Evolutionary conservation across 1,284 basidiomycete species (phyloP).

Genomic region (Clitocybe nebularis): DNA sequence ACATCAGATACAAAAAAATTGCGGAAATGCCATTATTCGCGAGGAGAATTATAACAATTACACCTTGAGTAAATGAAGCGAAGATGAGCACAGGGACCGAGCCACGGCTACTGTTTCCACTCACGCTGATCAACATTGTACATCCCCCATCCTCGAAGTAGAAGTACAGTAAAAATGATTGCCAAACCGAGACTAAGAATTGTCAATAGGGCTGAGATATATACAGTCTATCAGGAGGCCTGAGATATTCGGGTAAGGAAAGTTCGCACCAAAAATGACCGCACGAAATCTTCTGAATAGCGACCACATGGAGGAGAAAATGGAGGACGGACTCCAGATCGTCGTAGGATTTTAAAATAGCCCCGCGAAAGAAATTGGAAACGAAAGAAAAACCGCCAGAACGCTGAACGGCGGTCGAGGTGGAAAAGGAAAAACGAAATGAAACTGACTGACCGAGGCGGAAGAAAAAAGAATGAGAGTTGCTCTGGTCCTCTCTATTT

Average conservation of each 20-base stretch:
- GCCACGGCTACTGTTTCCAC: neutral
- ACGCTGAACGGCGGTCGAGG: constrained; percentile 14
- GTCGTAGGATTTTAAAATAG: constrained; percentile 12
- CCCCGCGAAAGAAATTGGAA: constrained; percentile 12
- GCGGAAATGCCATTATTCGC: constrained; percentile 34
- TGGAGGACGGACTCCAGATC: constrained; percentile 14
- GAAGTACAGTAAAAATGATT: constrained; percentile 34
- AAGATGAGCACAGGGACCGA: too few relatives aligned
- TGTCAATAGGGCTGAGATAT: constrained; percentile 32
- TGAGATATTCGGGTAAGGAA: neutral
- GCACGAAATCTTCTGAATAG: constrained; percentile 22
- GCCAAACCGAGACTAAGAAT: constrained; percentile 35
- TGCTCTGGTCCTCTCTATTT: constrained; percentile 1
- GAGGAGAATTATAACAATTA: constrained; percentile 33
- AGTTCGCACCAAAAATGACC: constrained; percentile 22
- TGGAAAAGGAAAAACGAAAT: constrained; percentile 17
- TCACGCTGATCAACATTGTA: constrained; percentile 35
- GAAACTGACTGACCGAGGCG: constrained; percentile 5
- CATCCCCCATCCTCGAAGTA: constrained; percentile 36
- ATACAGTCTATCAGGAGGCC: neutral
- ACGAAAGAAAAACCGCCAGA: constrained; percentile 21
- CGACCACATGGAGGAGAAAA: constrained; percentile 21
- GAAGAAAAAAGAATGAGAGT: constrained; percentile 13
- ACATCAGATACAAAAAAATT: constrained; percentile 48
- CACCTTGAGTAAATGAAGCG: too few relatives aligned